Base-by-base conservation (phyloP, 345 rosid genomes). In the Eutrema japonicum region DNA sequence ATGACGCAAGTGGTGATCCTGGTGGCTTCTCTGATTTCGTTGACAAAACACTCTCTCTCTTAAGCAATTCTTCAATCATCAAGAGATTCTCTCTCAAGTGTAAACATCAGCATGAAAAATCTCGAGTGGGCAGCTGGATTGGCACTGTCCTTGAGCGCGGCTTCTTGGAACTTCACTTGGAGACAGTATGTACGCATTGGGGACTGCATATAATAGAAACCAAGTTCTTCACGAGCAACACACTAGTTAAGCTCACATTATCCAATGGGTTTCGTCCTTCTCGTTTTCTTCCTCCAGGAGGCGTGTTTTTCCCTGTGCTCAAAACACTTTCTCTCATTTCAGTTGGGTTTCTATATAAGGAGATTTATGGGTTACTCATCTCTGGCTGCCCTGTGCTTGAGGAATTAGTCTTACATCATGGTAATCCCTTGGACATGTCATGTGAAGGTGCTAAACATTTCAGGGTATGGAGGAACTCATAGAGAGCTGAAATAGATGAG, bases 401-500 rank as follows among this genome's bases (percentile, higher is more conserved):
- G 14, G 59, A 32, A 32, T 13, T 54, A 10, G 12, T 54, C 14
- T 0, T 54, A 54, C 9, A 6, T 32, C 7, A 54, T 32, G 22
- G 6, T 32, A 3, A 33, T 52, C 22, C 22, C 22, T 22, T 0
- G 22, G 22, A 35, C 47, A 6, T 72, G 70, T 36, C 70, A 22
- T 43, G 64, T 64, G 32, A 72, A 72, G 18, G 32, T 35, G 32
- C 48, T 72, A 36, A 13, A 43, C 8, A 35, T 64, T 33, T 35
- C 13, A 53, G 70, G 3, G 10, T 72, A 53, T 46, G 1, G 5
- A 55, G 77, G 65, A 1, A 64, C 65, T 55, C 12, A 10, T 55
- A 36, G 50, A 63, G 76, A 72, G 70, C 8, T 9, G 52, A 51
- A 51, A 30, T 69, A 62, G 18, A 62, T 72, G 76, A 72, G 37